phyloP scores from a whole-genome alignment of 164 flowering plant genomes.

The Umbilicus rupestris region DNA sequence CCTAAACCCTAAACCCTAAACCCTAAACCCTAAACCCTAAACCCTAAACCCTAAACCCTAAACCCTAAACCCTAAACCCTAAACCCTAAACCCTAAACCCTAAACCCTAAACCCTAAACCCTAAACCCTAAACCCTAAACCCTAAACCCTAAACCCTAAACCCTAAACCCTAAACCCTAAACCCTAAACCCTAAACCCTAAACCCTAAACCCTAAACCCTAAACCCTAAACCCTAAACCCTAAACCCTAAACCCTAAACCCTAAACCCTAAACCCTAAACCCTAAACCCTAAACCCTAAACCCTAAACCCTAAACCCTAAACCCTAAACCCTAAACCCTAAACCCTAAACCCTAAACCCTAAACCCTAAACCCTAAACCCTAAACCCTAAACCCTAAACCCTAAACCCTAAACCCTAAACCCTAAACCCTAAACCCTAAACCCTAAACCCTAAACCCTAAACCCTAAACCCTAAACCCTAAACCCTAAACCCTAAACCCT shows the following conservation, averaged over 20 bases:
- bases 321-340: constrained; percentile 17
- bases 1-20: neutral
- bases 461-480: constrained; percentile 19
- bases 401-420: constrained; percentile 16
- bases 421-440: constrained; percentile 15
- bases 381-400: constrained; percentile 15
- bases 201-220: constrained; percentile 6
- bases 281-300: constrained; percentile 13
- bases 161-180: constrained; percentile 8
- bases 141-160: constrained; percentile 1
- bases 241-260: constrained; percentile 1
- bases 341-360: constrained; percentile 14
- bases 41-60: neutral
- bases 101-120: constrained; percentile 3
- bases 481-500: constrained; percentile 20
- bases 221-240: constrained; percentile 9
- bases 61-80: neutral
- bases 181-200: constrained; percentile 11
- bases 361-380: constrained; percentile 14
- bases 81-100: neutral
- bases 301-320: constrained; percentile 14
- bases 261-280: constrained; percentile 7
- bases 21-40: neutral
- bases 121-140: constrained; percentile 7
- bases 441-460: constrained; percentile 18